Base-by-base conservation (phyloP, 2,329 filamentous ascomycete species). In the Hirsutella thompsonii region DNA sequence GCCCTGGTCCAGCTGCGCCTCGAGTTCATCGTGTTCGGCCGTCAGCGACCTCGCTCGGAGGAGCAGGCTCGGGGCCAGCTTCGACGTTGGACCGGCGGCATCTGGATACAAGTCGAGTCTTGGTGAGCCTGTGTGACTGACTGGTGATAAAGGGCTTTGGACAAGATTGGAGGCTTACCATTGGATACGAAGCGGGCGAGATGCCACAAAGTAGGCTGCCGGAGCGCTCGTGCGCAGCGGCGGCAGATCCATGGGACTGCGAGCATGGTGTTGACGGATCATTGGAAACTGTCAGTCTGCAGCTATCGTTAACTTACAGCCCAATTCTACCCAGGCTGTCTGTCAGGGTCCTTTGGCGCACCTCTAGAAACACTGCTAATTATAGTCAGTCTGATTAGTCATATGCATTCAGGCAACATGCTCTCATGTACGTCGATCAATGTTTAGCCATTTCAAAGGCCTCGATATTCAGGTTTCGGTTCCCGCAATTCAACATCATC, bases 1-100 rank as follows among this genome's bases (percentile, higher is more conserved):
- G 37, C 64, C 61, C 21, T 63, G 60, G 34, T 66, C 66, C 19
- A 81, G 68, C 16, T 65, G 56, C 20, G 56, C 57, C 38, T 67
- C 64, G n/a, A 83, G 64, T 36, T 64, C 57, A 23, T 69, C 64
- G 51, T 82, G 71, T 48, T 83, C 79, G 47, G 61, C 60, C 0
- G 74, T 64, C 36, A 83, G 61, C 44, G 65, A 66, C 26, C 69
- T 67, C 8, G 79, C 79, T 46, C 79, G 72, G 34, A 70, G 65
- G 43, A 83, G 68, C 40, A 83, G 68, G 34, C 69, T 68, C 9
- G 67, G 62, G 1, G 75, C 72, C 19, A 76, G 63, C 11, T 54
- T 5, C 5, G 32, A 21, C 2, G 40, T 35, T 2, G 18, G 21
- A 4, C 30, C 14, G n/a, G 38, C 41, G 23, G 23, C 23, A 26